Percentiles rank a stretch among this genome's conserved stretches.
Evolutionary conservation across 164 flowering plant genomes (phyloP).

Genomic region (Buxus sempervirens): DNA sequence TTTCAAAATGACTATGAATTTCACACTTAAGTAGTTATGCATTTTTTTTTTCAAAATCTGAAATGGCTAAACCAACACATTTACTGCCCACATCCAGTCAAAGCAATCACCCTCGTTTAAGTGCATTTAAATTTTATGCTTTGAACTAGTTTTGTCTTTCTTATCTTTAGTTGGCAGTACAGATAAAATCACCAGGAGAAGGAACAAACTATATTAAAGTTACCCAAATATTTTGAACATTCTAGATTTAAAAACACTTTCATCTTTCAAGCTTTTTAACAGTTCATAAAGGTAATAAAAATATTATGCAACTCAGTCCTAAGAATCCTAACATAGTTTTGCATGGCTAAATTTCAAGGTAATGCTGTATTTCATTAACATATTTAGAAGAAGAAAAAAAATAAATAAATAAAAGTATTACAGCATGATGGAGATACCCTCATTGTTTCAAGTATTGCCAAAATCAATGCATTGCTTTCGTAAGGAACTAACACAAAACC

Average conservation of each 20-base stretch:
- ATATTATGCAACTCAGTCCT: neutral
- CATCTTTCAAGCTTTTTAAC: neutral
- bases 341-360: neutral
- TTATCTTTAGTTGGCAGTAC: too few relatives aligned
- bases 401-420: neutral
- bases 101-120: too few relatives aligned
- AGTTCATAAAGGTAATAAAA: neutral
- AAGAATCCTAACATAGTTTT: neutral
- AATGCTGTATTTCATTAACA: neutral
- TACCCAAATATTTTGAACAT: neutral
- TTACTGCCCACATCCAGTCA: too few relatives aligned
- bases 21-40: too few relatives aligned
- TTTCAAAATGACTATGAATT: too few relatives aligned
- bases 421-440: neutral
- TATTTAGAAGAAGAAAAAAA: neutral
- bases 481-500: too few relatives aligned
- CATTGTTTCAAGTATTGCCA: slow-evolving; percentile 33
- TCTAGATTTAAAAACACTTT: neutral
- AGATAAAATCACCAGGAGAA: neutral
- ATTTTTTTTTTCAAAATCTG: too few relatives aligned
- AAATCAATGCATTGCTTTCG: too few relatives aligned
- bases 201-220: neutral
- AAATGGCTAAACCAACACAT: too few relatives aligned
- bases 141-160: too few relatives aligned
- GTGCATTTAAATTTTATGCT: too few relatives aligned